Percentiles rank a stretch among this genome's conserved stretches.
These are phyloP conservation scores for Metschnikowia dekortorum DNA, from an alignment of 805 yeast genomes.

Conservation along the genomic window DNA sequence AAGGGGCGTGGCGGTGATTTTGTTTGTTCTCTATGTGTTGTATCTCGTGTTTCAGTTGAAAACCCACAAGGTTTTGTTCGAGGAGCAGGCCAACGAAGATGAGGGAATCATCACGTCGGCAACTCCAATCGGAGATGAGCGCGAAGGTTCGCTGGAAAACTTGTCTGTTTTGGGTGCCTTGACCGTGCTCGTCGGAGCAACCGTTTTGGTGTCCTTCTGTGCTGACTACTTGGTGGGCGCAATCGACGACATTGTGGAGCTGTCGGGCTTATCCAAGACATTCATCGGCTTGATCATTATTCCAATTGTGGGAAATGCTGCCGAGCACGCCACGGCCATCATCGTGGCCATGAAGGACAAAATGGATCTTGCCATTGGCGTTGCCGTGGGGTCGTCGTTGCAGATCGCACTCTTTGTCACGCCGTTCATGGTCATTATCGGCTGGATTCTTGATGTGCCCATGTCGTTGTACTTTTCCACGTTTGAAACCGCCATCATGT, in stretches of 20 bases:
- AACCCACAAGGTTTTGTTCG: slow-evolving; percentile 78
- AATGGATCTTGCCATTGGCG: slow-evolving; percentile 96
- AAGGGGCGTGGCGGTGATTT: slow-evolving; percentile 78
- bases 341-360: slow-evolving; percentile 92
- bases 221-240: slow-evolving; percentile 94
- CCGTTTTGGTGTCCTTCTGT: slow-evolving; percentile 78
- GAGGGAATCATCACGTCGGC: slow-evolving; percentile 37
- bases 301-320: slow-evolving; percentile 98
- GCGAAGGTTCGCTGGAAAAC: slow-evolving; percentile 23
- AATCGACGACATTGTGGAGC: slow-evolving; percentile 80
- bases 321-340: slow-evolving; percentile 96
- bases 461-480: slow-evolving; percentile 91
- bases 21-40: slow-evolving; percentile 70
- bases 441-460: slow-evolving; percentile 90
- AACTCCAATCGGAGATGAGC: slow-evolving; percentile 18
- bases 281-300: slow-evolving; percentile 90
- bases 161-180: slow-evolving; percentile 55
- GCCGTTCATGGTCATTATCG: slow-evolving; percentile 88
- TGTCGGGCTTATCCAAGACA: slow-evolving; percentile 86
- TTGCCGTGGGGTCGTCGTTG: slow-evolving; percentile 92
- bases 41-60: slow-evolving; percentile 84
- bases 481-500: slow-evolving; percentile 89
- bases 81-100: slow-evolving; percentile 42
- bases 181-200: slow-evolving; percentile 53
- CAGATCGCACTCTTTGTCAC: slow-evolving; percentile 95